These are phyloP conservation scores for Raphanus hybrid DNA, from an alignment of 441 rosid species.

Conservation along the genomic window DNA sequence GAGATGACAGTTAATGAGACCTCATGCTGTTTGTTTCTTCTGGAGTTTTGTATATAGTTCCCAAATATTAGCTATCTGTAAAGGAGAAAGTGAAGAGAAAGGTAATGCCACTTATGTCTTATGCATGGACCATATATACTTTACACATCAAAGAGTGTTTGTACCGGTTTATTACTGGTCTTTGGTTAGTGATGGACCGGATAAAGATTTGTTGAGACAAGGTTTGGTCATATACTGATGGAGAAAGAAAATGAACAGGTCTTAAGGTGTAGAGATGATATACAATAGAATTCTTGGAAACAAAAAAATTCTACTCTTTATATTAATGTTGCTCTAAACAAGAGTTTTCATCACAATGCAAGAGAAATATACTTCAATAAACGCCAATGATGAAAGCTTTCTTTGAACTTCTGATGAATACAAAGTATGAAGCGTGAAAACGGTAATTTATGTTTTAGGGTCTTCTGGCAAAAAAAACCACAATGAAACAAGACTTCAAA, in stretches of 20 bases:
- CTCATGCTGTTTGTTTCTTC: constrained; percentile 35
- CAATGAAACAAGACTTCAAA: constrained; percentile 22
- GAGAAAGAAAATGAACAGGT: not conserved
- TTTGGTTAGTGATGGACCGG: constrained; percentile 2
- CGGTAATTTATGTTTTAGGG: no score
- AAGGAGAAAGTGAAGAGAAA: constrained; percentile 27
- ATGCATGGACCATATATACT: constrained; percentile 35
- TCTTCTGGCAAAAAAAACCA: no score
- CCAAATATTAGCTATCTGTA: constrained; percentile 12
- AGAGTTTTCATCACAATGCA: constrained; percentile 24
- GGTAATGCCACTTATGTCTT: constrained; percentile 25
- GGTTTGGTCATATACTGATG: not conserved
- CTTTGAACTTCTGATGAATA: constrained; percentile 9
- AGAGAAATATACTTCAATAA: constrained; percentile 7
- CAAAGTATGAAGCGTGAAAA: not conserved
- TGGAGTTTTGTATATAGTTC: constrained; percentile 12
- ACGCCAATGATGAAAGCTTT: constrained; percentile 28
- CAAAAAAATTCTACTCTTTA: constrained; percentile 6
- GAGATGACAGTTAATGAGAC: constrained; percentile 37
- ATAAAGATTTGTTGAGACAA: not conserved
- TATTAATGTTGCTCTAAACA: constrained; percentile 21
- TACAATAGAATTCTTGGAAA: not conserved
- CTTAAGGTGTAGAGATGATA: no score
- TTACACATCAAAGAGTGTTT: not conserved
- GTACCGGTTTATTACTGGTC: not conserved